Evolutionary conservation across 75 land plant genomes (phyloP), one percentile per base, ranked within the genome.

Genomic region (Cryptomeria japonica): DNA sequence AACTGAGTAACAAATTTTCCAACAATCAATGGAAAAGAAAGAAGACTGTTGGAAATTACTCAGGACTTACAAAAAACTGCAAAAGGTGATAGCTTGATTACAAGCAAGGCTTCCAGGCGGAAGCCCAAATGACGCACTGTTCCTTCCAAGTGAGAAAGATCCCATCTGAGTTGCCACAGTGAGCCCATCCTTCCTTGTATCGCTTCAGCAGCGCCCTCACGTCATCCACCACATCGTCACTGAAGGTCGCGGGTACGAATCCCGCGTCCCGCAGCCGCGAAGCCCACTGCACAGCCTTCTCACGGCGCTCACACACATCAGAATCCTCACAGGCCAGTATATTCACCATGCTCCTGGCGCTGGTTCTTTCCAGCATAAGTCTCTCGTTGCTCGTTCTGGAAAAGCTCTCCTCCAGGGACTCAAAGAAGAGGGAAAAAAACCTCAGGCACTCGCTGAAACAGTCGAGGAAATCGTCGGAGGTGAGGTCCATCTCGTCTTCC

Each of bases 201-300:
- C 99, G 91, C 90, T 96, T 90, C 86, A 98, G 94, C 37, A 98
- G 91, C 22, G 99, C 96, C 84, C 97, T 84, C 8, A 97, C 97
- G 85, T 98, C 99, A 70, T 98, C 99, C 42, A 95, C 86, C 76
- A 95, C 99, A 58, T 98, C 99, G 80, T 95, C 97, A 86, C 97
- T 98, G 91, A 94, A 96, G 55, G 86, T 19, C 37, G 89, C 89
- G 12, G 92, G 93, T 18, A 85, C 19, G 86, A 95, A 93, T 34
- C 97, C 99, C 2, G 90, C 90, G 0, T 72, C 87, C 70, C 80
- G 86, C 80, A 98, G 84, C 87, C 98, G 76, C 15, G 79, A 32
- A 7, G 91, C 91, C 99, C 99, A 98, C 87, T 92, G 88, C 36
- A 84, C 61, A 1, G 95, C 93, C 76, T 89, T 88, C 90, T 96